A percentile compares a stretch with the other conserved stretches of the same genome.
phyloP scores from a whole-genome alignment of 331 rosid genomes.

The Pyrus hybrid region DNA sequence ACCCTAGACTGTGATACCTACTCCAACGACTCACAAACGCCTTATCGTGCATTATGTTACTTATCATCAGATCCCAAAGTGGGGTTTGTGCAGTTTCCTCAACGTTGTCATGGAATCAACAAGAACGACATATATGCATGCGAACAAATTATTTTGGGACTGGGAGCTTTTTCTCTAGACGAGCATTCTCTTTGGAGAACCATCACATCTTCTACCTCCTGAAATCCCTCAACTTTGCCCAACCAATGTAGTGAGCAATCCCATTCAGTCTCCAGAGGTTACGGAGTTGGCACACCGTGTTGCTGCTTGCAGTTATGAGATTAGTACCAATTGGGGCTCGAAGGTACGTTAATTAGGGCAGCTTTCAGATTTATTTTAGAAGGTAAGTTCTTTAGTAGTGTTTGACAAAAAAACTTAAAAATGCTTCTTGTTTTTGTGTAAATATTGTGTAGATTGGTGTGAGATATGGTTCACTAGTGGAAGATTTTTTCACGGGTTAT shows the following conservation, averaged over 20 bases:
- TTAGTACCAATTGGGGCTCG: constrained; percentile 31
- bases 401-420: too few relatives aligned
- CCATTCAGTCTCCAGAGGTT: constrained; percentile 7
- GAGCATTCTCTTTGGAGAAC: constrained; percentile 37
- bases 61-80: constrained; percentile 11
- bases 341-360: constrained; percentile 13
- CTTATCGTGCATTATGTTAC: constrained; percentile 25
- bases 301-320: constrained; percentile 27
- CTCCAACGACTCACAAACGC: constrained; percentile 37
- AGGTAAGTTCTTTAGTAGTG: too few relatives aligned
- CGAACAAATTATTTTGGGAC: constrained; percentile 25
- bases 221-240: constrained; percentile 23
- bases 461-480: constrained; percentile 34
- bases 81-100: constrained; percentile 38
- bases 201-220: constrained; percentile 8
- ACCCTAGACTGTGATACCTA: constrained; percentile 37
- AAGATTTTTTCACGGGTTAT: constrained; percentile 29
- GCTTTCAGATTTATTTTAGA: not conserved
- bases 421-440: too few relatives aligned
- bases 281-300: constrained; percentile 18
- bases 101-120: constrained; percentile 27
- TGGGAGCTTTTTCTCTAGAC: constrained; percentile 25
- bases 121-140: constrained; percentile 28
- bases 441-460: constrained; percentile 5
- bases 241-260: constrained; percentile 1